Evolutionary conservation across 1,284 basidiomycete genomes (phyloP).

Genomic region (Boletellus deceptivus): DNA sequence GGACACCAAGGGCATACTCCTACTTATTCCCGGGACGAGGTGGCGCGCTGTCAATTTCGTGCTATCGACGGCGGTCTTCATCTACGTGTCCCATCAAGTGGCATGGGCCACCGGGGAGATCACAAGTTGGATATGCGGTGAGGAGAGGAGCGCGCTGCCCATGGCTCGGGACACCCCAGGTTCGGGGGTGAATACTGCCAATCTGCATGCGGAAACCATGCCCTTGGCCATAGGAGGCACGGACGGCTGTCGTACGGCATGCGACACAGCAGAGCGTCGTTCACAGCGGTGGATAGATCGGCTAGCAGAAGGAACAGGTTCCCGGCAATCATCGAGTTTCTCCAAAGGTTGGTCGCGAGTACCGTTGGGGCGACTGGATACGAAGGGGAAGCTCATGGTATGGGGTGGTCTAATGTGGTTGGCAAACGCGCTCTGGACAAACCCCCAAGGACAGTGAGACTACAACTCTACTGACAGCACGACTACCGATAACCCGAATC

Average conservation of each 20-base stretch:
- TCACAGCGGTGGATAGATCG: constrained; percentile 52
- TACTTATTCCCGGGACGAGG: constrained; percentile 72
- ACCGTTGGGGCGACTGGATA: constrained; percentile 23
- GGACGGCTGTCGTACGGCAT: constrained; percentile 12
- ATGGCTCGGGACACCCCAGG: constrained; percentile 13
- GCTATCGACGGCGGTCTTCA: constrained; percentile 71
- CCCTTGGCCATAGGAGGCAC: constrained; percentile 5
- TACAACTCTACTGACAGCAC: background rate
- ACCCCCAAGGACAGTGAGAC: constrained; percentile 26
- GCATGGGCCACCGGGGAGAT: constrained; percentile 73
- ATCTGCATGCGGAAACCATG: constrained; percentile 9
- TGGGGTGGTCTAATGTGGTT: constrained; percentile 51
- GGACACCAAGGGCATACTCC: constrained; percentile 81
- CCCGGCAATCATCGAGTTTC: constrained; percentile 25
- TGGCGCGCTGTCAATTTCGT: constrained; percentile 77
- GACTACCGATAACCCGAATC: background rate
- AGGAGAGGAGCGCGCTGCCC: constrained; percentile 36
- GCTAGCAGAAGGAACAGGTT: constrained; percentile 41
- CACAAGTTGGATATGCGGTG: constrained; percentile 66
- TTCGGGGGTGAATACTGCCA: background rate
- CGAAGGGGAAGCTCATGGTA: constrained; percentile 37
- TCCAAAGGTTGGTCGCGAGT: constrained; percentile 34
- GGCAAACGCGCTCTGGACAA: constrained; percentile 54
- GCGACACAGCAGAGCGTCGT: constrained; percentile 40
- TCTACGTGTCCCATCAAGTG: constrained; percentile 76